These are phyloP conservation scores for Aspergillus intermedius DNA, from an alignment of 2,329 filamentous ascomycete species.

Conservation along the genomic window DNA sequence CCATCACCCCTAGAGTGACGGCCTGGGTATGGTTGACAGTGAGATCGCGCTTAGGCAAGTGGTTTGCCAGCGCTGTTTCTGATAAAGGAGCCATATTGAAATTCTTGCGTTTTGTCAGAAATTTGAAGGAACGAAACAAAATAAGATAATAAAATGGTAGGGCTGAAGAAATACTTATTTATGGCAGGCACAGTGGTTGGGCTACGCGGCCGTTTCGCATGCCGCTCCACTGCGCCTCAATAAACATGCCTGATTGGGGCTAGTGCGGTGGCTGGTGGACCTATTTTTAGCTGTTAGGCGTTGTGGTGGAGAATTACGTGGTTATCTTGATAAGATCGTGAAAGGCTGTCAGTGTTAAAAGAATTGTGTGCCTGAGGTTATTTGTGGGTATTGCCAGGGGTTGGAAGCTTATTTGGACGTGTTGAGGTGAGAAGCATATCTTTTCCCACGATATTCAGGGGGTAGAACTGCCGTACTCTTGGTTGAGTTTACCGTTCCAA, in stretches of 20 bases:
- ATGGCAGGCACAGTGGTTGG: background rate
- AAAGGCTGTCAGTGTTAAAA: background rate
- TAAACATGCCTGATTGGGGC: background rate
- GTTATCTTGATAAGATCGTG: background rate
- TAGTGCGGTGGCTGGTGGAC: background rate
- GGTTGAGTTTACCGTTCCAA: no score
- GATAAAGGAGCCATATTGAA: background rate
- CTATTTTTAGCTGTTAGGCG: background rate
- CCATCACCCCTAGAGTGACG: slow-evolving; percentile 66
- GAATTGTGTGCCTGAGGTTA: background rate
- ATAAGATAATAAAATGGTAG: background rate
- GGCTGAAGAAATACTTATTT: background rate
- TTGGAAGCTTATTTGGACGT: background rate
- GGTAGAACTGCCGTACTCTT: no score
- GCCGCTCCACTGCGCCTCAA: background rate
- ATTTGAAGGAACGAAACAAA: background rate
- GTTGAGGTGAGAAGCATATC: no score
- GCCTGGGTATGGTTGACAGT: slow-evolving; percentile 61
- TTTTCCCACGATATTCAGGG: no score
- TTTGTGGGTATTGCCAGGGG: background rate
- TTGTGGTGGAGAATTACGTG: background rate
- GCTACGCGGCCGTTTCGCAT: background rate
- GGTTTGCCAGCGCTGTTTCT: background rate
- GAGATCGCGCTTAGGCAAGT: slow-evolving; percentile 49
- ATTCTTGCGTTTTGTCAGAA: background rate